Conservation (phyloP, 371 early-diverging fungal species). For the Mucor irregularis region DNA sequence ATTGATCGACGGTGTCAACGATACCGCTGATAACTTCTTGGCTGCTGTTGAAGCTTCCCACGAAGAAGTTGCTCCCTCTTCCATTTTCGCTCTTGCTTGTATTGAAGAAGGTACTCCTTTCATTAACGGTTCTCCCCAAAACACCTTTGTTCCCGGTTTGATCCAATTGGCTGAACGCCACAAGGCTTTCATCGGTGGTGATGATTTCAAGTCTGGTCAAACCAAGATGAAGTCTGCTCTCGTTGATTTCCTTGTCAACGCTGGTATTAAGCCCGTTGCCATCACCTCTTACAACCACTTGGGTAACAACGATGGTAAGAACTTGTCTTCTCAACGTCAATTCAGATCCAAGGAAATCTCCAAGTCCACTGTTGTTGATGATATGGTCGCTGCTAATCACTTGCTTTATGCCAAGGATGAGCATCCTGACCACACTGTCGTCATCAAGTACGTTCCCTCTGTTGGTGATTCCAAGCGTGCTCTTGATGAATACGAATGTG, state of each 20-base stretch:
- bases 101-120: conserved; percentile 94
- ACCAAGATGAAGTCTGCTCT: conserved; percentile 98
- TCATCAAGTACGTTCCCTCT: conserved; percentile 97
- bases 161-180: conserved; percentile 87
- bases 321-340: conserved; percentile 94
- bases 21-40: conserved; percentile 91
- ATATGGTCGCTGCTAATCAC: conserved; percentile 94
- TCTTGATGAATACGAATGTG: conserved; percentile 94
- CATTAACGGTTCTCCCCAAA: conserved; percentile 98
- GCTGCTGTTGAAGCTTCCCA: conserved; percentile 79
- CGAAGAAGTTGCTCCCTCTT: conserved; percentile 92
- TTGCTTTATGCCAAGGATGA: conserved; percentile 86
- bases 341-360: conserved; percentile 98
- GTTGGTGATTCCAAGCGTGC: conserved; percentile 98
- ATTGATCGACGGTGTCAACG: conserved; percentile 89
- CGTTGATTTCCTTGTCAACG: conserved; percentile 96
- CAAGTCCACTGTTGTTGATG: conserved; percentile 96
- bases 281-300: conserved; percentile 98
- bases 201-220: conserved; percentile 98
- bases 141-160: conserved; percentile 96
- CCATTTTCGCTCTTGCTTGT: conserved; percentile 94
- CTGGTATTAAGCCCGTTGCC: conserved; percentile 96
- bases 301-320: conserved; percentile 98
- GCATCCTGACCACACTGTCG: conserved; percentile 95
- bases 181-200: conserved; percentile 92